Evolutionary conservation across 148 eudicot genomes (phyloP).

Genomic region (Amaranthus palmeri): DNA sequence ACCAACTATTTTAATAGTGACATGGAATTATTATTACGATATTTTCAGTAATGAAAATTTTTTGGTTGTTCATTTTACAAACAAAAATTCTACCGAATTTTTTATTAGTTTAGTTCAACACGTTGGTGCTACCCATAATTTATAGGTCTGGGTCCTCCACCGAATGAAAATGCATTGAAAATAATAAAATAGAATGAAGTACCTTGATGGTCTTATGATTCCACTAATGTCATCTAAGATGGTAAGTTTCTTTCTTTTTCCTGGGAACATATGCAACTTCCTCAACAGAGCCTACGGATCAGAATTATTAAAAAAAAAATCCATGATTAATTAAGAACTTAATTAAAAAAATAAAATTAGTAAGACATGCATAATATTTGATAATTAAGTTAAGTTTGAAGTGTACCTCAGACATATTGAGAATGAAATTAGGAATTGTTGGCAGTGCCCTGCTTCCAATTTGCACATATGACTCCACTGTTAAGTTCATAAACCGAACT

Average conservation of each 20-base stretch:
- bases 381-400: neutral
- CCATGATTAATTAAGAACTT: neutral
- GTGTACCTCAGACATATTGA: conserved; percentile 86
- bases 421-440: conserved; percentile 79
- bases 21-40: no score
- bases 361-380: neutral
- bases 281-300: conserved; percentile 61
- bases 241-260: conserved; percentile 58
- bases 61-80: no score
- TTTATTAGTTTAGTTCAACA: no score
- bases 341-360: neutral
- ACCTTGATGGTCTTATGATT: conserved; percentile 91
- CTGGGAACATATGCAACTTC: conserved; percentile 53
- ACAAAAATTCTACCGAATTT: no score
- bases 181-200: neutral
- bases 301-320: conserved; percentile 20
- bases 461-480: conserved; percentile 65
- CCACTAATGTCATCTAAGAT: conserved; percentile 86
- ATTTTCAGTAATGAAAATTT: no score
- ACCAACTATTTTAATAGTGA: no score
- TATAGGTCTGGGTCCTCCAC: no score
- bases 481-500: conserved; percentile 82
- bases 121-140: no score
- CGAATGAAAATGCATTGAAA: neutral
- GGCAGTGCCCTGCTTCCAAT: conserved; percentile 96